Conservation (phyloP, 345 rosid species). For the Hibiscus syriacus region DNA sequence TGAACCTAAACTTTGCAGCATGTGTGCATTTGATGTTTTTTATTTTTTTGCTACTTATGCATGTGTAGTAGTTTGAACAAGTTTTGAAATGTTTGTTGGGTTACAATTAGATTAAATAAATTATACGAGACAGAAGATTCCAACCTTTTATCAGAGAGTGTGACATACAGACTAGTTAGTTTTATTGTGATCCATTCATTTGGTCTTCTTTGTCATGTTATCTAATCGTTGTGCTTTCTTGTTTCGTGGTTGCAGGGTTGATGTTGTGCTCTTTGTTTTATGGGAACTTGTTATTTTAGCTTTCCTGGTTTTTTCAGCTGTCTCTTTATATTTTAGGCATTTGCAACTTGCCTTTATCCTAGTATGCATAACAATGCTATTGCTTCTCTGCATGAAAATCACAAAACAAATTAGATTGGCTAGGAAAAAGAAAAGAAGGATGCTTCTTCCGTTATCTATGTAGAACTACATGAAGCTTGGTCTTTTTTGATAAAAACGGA, state of each 20-base stretch:
- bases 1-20: no score
- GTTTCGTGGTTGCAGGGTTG: slow-evolving; percentile 59
- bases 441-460: slow-evolving; percentile 98
- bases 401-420: slow-evolving; percentile 74
- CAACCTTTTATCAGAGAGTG: not conserved
- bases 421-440: slow-evolving; percentile 87
- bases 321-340: slow-evolving; percentile 75
- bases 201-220: not conserved
- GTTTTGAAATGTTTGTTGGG: not conserved
- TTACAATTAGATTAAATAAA: not conserved
- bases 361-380: slow-evolving; percentile 56
- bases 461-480: slow-evolving; percentile 19
- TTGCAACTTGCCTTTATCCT: slow-evolving; percentile 64
- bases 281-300: slow-evolving; percentile 92
- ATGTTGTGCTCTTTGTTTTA: slow-evolving; percentile 77
- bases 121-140: not conserved
- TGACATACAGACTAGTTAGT: not conserved
- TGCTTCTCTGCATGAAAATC: slow-evolving; percentile 78
- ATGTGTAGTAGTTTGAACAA: not conserved
- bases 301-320: slow-evolving; percentile 87
- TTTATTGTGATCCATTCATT: not conserved
- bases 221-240: slow-evolving; percentile 1
- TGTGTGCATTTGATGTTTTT: not conserved
- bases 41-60: not conserved
- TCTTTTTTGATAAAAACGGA: not conserved